Evolutionary conservation across 108 stramenopile species (phyloP), one percentile per base, ranked within the genome.

Genomic region (Craspedostauros australis): DNA sequence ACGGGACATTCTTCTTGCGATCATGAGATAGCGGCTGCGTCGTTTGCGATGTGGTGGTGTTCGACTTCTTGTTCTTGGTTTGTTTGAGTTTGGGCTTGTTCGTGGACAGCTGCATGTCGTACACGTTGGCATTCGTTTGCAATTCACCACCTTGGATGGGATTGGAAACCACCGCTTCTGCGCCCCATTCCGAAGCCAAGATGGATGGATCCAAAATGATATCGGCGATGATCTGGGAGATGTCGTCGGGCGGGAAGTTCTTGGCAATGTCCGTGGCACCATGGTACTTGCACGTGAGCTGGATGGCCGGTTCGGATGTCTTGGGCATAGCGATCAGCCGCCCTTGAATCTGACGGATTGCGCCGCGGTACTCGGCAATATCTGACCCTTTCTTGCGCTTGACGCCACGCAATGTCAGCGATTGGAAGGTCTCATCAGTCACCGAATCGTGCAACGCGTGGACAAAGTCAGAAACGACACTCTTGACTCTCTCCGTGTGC

Each of bases 191-290:
- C 23, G 64, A 72, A 53, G 55, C 30, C 28, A 56, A 28, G 11
- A 21, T 19, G n/a, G 51, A 50, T 7, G 54, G 25, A 36, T 69
- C 64, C 27, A 54, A 24, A 14, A 59, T 34, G 16, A 55, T 39
- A 6, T 45, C 49, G 14, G 41, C 5, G n/a, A 57, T 30, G 12
- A 29, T 52, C 48, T 55, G 43, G 19, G 41, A 22, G 26, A 48
- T 63, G 20, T 65, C 58, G 12, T 57, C 29, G 16, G 73, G 49
- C 27, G 41, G 37, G 60, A 76, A 77, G 54, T 89, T 89, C 40
- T 86, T 77, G 42, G 58, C 77, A 50, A 85, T 66, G 48, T 89
- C 88, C 18, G 88, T 89, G 2, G 88, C 88, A 25, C 79, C 61
- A 54, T 85, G 81, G 62, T 84, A 89, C 52, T 89, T 89, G 15